phyloP scores from a whole-genome alignment of 202 grass and related monocot genomes.

The Panicum hallii region DNA sequence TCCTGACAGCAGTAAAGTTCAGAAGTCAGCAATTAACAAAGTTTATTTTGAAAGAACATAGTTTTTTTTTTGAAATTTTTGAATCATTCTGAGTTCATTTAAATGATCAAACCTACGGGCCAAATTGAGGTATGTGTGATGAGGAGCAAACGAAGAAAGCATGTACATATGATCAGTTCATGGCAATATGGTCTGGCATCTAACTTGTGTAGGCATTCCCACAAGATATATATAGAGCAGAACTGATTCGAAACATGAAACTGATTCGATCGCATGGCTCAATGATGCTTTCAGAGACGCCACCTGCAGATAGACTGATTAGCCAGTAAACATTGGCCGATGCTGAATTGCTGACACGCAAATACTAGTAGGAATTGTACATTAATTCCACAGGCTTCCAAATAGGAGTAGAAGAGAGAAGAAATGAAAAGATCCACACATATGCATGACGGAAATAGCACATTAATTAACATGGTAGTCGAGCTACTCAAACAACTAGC shows the following conservation, averaged over 20 bases:
- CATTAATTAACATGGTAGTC: slow-evolving; percentile 51
- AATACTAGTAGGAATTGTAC: slow-evolving; percentile 38
- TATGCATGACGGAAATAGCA: slow-evolving; percentile 39
- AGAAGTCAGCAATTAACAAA: not conserved
- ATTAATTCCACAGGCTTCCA: slow-evolving; percentile 43
- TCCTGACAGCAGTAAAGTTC: not conserved
- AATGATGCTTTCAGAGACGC: not conserved
- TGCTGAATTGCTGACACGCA: slow-evolving; percentile 37
- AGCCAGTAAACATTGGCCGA: not conserved
- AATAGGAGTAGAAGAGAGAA: not conserved
- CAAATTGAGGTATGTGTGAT: not conserved
- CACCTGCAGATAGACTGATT: not conserved
- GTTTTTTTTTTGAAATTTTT: not conserved
- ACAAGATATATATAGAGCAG: not conserved
- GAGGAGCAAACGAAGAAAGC: not conserved
- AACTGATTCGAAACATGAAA: not conserved
- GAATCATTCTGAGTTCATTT: not conserved
- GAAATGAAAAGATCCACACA: slow-evolving; percentile 48
- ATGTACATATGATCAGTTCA: not conserved
- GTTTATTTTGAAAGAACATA: not conserved
- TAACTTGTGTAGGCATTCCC: not conserved
- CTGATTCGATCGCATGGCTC: not conserved
- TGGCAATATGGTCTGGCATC: not conserved
- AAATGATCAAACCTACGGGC: not conserved
- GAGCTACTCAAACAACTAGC: slow-evolving; percentile 38